phyloP scores from a whole-genome alignment of 2,329 filamentous ascomycete genomes.

The Pestalotiopsis sp. region DNA sequence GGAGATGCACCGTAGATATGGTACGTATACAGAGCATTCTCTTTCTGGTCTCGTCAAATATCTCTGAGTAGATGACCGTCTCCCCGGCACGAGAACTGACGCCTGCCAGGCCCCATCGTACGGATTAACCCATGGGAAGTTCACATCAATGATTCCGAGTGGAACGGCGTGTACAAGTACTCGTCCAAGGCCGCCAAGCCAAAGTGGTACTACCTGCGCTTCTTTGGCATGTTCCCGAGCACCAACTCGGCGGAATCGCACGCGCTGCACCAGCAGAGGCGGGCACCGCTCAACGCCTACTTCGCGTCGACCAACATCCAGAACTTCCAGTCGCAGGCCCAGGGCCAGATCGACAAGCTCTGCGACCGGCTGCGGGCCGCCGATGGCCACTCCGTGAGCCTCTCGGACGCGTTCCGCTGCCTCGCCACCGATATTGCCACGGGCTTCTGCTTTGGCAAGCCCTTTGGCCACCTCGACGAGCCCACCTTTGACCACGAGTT shows the following conservation, averaged over 20 bases:
- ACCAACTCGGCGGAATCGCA: conserved; percentile 27
- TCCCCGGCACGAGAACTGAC: background rate
- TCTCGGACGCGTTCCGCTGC: conserved; percentile 27
- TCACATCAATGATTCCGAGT: conserved; percentile 11
- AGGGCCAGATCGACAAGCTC: conserved; percentile 24
- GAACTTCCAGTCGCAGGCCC: conserved; percentile 24
- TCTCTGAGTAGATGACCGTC: background rate
- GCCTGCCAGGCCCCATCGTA: conserved; percentile 2
- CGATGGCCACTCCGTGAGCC: conserved; percentile 17
- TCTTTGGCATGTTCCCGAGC: conserved; percentile 28
- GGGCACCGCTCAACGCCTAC: conserved; percentile 23
- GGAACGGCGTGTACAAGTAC: conserved; percentile 24
- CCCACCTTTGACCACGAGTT: conserved; percentile 28
- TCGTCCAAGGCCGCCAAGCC: conserved; percentile 27
- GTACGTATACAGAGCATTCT: conserved; percentile 11
- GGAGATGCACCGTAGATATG: conserved; percentile 25
- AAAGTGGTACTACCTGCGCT: conserved; percentile 26
- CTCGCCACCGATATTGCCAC: conserved; percentile 28
- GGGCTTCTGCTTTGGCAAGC: conserved; percentile 24
- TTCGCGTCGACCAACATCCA: conserved; percentile 28
- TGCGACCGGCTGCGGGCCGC: conserved; percentile 17
- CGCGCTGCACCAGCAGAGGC: conserved; percentile 26
- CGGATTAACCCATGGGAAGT: conserved; percentile 10
- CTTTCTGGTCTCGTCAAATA: background rate
- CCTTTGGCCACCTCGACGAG: conserved; percentile 27